Evolutionary conservation across 2,329 filamentous ascomycete species (phyloP).

Genomic region (Colletotrichum filicis): DNA sequence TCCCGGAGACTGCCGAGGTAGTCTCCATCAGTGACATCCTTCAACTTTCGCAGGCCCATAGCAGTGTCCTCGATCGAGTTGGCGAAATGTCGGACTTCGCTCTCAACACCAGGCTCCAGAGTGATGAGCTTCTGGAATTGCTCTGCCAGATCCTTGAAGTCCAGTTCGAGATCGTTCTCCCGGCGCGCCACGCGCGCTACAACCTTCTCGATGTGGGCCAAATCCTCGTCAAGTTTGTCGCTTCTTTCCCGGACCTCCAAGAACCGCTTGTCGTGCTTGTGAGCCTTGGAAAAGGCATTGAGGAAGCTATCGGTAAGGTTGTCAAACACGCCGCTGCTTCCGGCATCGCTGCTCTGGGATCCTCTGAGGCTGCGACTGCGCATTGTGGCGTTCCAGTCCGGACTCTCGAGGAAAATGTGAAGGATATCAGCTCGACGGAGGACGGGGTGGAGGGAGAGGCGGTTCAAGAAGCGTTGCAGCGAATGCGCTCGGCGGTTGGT

Average conservation of each 20-base stretch:
- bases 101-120: slow-evolving; percentile 88
- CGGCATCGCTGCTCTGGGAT: slow-evolving; percentile 60
- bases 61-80: slow-evolving; percentile 87
- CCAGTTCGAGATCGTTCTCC: slow-evolving; percentile 86
- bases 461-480: slow-evolving; percentile 88
- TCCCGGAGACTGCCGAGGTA: slow-evolving; percentile 93
- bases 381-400: slow-evolving; percentile 98
- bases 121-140: slow-evolving; percentile 95
- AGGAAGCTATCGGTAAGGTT: slow-evolving; percentile 96
- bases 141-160: slow-evolving; percentile 89
- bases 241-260: slow-evolving; percentile 93
- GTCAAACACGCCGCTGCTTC: slow-evolving; percentile 83
- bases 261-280: slow-evolving; percentile 95
- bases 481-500: slow-evolving; percentile 89
- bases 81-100: slow-evolving; percentile 85
- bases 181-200: slow-evolving; percentile 88
- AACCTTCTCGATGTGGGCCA: slow-evolving; percentile 95
- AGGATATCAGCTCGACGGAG: slow-evolving; percentile 85
- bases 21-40: slow-evolving; percentile 93
- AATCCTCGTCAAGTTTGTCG: slow-evolving; percentile 93
- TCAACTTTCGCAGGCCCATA: slow-evolving; percentile 80
- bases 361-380: slow-evolving; percentile 76
- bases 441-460: slow-evolving; percentile 87
- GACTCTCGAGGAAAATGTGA: slow-evolving; percentile 89
- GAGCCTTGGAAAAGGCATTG: slow-evolving; percentile 95